Base-by-base conservation (phyloP, 169 alveolate genomes). In the Plasmodium coatneyi region DNA sequence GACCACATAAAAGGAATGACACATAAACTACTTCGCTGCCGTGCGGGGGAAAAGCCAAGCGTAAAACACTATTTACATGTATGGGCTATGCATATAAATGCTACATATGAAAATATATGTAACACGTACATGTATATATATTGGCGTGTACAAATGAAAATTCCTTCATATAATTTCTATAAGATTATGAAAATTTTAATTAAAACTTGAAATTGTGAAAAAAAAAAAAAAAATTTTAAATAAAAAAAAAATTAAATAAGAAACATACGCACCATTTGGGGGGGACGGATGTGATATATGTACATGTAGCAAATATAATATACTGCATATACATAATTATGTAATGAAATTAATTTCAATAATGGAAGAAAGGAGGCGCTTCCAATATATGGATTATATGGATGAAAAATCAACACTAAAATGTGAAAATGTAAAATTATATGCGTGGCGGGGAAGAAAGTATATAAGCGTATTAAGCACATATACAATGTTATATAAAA, bases 161-260 rank as follows among this genome's bases (percentile, higher is more conserved):
- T 36, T 36, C 19, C 16, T 43, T 36, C 49, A 76, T 76, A 76
- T 43, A 36, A 76, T 76, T 36, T 76, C 70, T 76, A 76, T 22
- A n/a, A 52, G 9, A 81, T 81, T 84, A 41, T 74, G 83, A 76
- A 84, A 74, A 52, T 28, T 84, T 74, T 84, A 84, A 84, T 84
- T 84, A 84, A 52, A 74, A 83, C 52, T 46, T 84, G 32, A 76
- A 74, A 25, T 54, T 84, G 66, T 46, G 56, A 84, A 74, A n/a
- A 19, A 52, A 72, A 84, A 49, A 84, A 28, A 84, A 19, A 52
- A 43, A 71, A 34, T 74, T 46, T 12, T 12, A 46, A 46, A 46
- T 25, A 74, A 84, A 83, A 49, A 66, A 66, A 66, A 66, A 74
- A 84, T 74, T 71, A 84, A 66, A 52, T 72, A 52, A 74, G 80